Conservation (phyloP, 2,329 filamentous ascomycete species). For the Sclerotinia glacialis region DNA sequence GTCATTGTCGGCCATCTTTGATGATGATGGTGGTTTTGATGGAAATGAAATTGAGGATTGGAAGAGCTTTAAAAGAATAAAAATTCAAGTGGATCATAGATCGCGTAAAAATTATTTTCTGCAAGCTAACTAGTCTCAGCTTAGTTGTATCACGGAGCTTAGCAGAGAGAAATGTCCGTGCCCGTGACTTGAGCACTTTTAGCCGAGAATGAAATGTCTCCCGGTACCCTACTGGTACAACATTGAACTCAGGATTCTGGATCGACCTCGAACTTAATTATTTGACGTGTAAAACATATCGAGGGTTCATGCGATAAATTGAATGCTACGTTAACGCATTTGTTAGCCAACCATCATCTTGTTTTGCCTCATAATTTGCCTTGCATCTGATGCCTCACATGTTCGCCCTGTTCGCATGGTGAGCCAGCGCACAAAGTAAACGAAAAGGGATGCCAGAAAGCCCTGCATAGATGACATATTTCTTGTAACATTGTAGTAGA, state of each 20-base stretch:
- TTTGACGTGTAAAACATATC: not conserved
- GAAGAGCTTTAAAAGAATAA: conserved; percentile 8
- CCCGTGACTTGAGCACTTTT: not conserved
- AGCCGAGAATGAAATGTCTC: not conserved
- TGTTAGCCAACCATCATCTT: not conserved
- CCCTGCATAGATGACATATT: conserved; percentile 9
- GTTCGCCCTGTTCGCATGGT: conserved; percentile 17
- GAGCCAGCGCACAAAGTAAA: conserved; percentile 21
- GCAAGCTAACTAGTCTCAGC: not conserved
- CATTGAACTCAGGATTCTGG: too few species aligned
- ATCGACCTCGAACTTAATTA: too few species aligned
- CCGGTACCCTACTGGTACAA: too few species aligned
- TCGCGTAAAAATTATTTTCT: conserved; percentile 20
- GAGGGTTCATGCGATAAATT: too few species aligned
- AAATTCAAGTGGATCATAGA: conserved; percentile 15
- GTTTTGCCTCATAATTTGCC: conserved; percentile 4
- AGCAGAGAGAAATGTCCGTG: not conserved
- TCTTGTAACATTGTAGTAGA: not conserved
- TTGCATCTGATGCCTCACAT: conserved; percentile 11
- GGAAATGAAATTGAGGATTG: conserved; percentile 3
- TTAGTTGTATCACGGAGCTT: conserved; percentile 11
- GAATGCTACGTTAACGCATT: not conserved
- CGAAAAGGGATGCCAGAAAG: not conserved
- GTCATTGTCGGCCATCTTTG: conserved; percentile 42
- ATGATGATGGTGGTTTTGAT: not conserved